Conservation (phyloP, 2,329 filamentous ascomycete species). For the Apiospora phragmitis region DNA sequence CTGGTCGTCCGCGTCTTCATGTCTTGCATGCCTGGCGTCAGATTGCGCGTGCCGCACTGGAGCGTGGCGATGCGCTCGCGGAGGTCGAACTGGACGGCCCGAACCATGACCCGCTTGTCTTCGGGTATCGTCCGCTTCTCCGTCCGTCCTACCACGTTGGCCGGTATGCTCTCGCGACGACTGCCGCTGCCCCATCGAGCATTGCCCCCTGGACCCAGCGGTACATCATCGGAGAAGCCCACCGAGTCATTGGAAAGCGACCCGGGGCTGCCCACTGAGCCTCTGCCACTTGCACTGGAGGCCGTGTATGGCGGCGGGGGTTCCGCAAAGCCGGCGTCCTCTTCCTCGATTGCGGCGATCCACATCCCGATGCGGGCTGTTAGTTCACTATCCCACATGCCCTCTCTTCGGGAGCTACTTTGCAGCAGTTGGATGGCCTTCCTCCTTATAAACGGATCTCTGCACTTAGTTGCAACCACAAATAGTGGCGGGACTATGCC, state of each 20-base stretch:
- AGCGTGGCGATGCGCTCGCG: conserved; percentile 50
- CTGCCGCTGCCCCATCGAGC: conserved; percentile 38
- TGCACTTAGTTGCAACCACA: conserved; percentile 66
- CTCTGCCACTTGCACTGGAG: conserved; percentile 29
- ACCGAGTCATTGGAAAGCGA: conserved; percentile 29
- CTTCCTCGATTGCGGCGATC: conserved; percentile 57
- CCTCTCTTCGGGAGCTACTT: conserved; percentile 62
- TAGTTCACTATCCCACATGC: conserved; percentile 68
- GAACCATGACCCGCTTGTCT: conserved; percentile 56
- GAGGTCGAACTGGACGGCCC: conserved; percentile 57
- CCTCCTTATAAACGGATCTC: conserved; percentile 55
- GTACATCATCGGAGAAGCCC: conserved; percentile 35
- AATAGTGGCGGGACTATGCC: conserved; percentile 67
- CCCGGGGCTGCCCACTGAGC: conserved; percentile 24
- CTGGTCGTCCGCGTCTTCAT: conserved; percentile 45
- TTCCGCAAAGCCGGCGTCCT: conserved; percentile 34
- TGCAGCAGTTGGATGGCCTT: conserved; percentile 62
- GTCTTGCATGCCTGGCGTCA: conserved; percentile 48
- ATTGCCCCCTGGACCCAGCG: conserved; percentile 45
- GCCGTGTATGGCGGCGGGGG: conserved; percentile 22
- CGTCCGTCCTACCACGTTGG: conserved; percentile 20
- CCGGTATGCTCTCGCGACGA: conserved; percentile 23
- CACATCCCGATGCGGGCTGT: conserved; percentile 55
- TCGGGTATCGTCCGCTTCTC: conserved; percentile 44
- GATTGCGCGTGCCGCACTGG: conserved; percentile 54